A percentile compares a stretch with the other conserved stretches of the same genome.
Evolutionary conservation across 192 early-diverging fungal genomes (phyloP).

Genomic region (Spizellomyces punctatus): DNA sequence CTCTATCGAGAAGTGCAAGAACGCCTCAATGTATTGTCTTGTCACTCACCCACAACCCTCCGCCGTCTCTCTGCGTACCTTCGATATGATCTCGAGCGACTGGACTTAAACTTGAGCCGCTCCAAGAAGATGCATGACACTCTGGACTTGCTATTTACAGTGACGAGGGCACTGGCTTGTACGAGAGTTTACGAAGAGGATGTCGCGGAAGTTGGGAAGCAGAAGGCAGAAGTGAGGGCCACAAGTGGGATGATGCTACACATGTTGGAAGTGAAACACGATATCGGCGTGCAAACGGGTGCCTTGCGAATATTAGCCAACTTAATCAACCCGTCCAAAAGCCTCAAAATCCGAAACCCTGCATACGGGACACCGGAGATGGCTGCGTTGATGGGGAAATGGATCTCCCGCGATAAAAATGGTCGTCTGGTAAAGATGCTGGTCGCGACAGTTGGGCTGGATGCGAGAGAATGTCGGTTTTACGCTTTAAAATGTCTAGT

Average conservation of each 20-base stretch:
- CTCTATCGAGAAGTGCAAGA: no score
- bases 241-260: neutral
- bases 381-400: neutral
- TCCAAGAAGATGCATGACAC: no score
- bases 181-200: no score
- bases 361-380: neutral
- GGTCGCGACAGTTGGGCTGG: neutral
- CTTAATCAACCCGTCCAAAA: conserved; percentile 13
- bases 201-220: neutral
- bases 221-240: neutral
- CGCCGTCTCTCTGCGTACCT: no score
- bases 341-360: conserved; percentile 17
- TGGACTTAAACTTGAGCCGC: no score
- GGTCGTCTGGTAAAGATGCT: neutral
- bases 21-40: no score
- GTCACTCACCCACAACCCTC: no score
- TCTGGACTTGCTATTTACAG: no score
- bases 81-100: no score
- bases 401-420: no score
- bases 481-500: neutral
- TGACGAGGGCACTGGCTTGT: no score
- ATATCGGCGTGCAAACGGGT: neutral
- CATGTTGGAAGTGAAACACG: neutral
- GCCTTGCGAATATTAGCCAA: neutral
- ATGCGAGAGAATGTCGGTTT: neutral